Conservation (phyloP, 139 green algal genomes). For the Limnomonas spitsbergensis region DNA sequence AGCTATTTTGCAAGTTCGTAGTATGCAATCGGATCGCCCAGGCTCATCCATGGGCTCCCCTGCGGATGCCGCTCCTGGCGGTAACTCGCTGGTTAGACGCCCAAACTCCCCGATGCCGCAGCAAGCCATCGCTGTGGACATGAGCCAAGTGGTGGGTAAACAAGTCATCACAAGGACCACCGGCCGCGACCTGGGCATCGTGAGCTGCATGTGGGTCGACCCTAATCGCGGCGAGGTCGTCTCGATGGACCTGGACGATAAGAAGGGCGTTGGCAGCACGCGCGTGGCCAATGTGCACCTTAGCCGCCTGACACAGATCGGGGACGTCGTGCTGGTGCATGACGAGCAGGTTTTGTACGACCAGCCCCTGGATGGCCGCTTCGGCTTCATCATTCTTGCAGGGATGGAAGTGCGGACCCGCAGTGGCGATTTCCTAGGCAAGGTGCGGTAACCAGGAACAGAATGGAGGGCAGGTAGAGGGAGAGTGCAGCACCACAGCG, state of each 20-base stretch:
- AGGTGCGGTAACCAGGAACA: slow-evolving; percentile 37
- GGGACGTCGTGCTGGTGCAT: slow-evolving; percentile 77
- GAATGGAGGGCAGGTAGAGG: too few relatives aligned
- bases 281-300: slow-evolving; percentile 53
- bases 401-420: slow-evolving; percentile 62
- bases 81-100: not conserved
- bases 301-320: slow-evolving; percentile 58
- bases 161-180: slow-evolving; percentile 63
- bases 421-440: slow-evolving; percentile 53
- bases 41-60: too few relatives aligned
- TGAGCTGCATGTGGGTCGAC: slow-evolving; percentile 68
- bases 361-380: slow-evolving; percentile 40
- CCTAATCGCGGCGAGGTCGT: slow-evolving; percentile 45
- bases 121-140: slow-evolving; percentile 19
- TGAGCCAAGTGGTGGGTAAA: slow-evolving; percentile 41
- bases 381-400: slow-evolving; percentile 53
- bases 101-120: not conserved
- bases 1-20: too few relatives aligned
- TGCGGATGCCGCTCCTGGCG: not conserved
- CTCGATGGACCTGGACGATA: slow-evolving; percentile 60
- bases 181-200: slow-evolving; percentile 55
- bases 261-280: slow-evolving; percentile 29
- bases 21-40: too few relatives aligned
- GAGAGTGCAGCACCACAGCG: too few relatives aligned
- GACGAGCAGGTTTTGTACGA: slow-evolving; percentile 56